Conservation (phyloP, 2,329 filamentous ascomycete genomes). For the Macrophomina tecta region DNA sequence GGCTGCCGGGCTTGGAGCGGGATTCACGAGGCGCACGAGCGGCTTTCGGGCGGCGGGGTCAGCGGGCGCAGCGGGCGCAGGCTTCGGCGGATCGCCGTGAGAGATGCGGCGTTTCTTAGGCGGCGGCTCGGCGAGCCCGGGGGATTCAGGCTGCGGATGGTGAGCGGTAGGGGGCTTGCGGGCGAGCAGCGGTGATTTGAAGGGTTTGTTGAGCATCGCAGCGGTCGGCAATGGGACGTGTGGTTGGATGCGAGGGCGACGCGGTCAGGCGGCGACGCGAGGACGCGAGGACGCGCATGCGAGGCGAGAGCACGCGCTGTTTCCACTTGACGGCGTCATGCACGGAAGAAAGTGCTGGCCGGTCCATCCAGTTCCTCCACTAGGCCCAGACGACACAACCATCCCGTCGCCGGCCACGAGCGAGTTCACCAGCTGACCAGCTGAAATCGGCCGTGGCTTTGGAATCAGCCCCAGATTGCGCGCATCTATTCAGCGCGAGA, state of each 20-base stretch:
- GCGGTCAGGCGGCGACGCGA: slow-evolving; percentile 25
- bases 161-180: slow-evolving; percentile 31
- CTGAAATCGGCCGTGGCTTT: no score
- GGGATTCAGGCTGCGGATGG: slow-evolving; percentile 27
- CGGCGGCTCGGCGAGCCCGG: slow-evolving; percentile 41
- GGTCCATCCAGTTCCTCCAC: no score
- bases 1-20: slow-evolving; percentile 33
- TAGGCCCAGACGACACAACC: no score
- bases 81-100: slow-evolving; percentile 33
- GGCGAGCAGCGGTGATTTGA: slow-evolving; percentile 42
- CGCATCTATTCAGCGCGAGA: no score
- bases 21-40: slow-evolving; percentile 36
- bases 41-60: slow-evolving; percentile 37
- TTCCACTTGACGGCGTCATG: neutral
- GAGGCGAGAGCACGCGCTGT: neutral
- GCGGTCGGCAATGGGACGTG: neutral
- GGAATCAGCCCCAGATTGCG: no score
- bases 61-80: slow-evolving; percentile 9
- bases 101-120: slow-evolving; percentile 51
- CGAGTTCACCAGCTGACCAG: no score
- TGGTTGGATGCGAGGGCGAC: neutral
- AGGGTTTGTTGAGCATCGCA: slow-evolving; percentile 40
- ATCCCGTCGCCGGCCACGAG: no score
- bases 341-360: no score
- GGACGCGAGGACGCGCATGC: neutral